Evolutionary conservation across 2,329 filamentous ascomycete genomes (phyloP).

Genomic region (Colletotrichum salicis): DNA sequence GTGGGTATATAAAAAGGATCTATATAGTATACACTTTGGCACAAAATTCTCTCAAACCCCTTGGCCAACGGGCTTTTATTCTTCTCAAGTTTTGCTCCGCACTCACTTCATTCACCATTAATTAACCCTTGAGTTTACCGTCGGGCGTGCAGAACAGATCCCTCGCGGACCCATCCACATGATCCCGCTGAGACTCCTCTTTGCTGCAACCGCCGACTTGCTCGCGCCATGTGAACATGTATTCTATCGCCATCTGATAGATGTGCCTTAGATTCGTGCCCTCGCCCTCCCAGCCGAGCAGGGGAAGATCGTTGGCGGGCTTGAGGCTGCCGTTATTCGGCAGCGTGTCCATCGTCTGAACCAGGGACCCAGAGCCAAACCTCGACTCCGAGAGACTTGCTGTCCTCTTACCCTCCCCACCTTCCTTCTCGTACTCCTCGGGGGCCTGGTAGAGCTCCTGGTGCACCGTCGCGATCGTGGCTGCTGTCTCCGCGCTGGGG

Average conservation of each 20-base stretch:
- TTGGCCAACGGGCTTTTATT: no score
- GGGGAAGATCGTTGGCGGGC: slow-evolving; percentile 60
- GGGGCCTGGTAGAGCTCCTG: slow-evolving; percentile 78
- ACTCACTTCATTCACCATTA: slow-evolving; percentile 32
- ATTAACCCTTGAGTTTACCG: slow-evolving; percentile 43
- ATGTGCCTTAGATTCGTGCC: slow-evolving; percentile 52
- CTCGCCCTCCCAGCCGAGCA: slow-evolving; percentile 73
- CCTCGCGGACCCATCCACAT: slow-evolving; percentile 53
- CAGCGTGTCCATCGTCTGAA: slow-evolving; percentile 60
- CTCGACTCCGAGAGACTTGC: slow-evolving; percentile 40
- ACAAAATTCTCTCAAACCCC: neutral
- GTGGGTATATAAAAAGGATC: slow-evolving; percentile 35
- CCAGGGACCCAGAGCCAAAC: slow-evolving; percentile 46
- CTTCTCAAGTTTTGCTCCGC: no score
- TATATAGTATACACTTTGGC: slow-evolving; percentile 13
- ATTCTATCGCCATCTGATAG: slow-evolving; percentile 59
- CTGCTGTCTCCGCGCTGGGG: slow-evolving; percentile 68
- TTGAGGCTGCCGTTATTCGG: slow-evolving; percentile 56
- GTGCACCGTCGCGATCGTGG: slow-evolving; percentile 77
- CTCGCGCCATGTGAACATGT: slow-evolving; percentile 67
- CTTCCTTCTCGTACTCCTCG: slow-evolving; percentile 68
- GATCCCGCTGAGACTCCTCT: slow-evolving; percentile 42
- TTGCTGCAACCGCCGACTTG: slow-evolving; percentile 74
- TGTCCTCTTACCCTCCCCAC: slow-evolving; percentile 37
- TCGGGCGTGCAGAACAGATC: slow-evolving; percentile 72